These are phyloP conservation scores for Arabidopsis hybrid DNA, from an alignment of 441 rosid species.

Conservation along the genomic window DNA sequence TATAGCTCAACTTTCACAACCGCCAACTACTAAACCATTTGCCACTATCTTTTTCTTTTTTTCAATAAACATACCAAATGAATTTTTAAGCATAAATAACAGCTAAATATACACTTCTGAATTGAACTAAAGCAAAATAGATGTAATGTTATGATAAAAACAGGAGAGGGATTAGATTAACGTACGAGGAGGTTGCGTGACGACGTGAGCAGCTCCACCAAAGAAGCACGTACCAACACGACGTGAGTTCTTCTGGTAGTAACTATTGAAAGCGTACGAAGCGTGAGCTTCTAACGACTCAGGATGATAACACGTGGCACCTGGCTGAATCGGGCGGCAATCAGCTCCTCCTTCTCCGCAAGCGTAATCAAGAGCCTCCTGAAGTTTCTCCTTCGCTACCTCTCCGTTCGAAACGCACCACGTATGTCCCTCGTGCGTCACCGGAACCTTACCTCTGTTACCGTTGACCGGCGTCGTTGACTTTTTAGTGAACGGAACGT, in stretches of 20 bases:
- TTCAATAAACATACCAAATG: too few species aligned
- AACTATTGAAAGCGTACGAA: slow-evolving; percentile 74
- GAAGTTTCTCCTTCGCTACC: slow-evolving; percentile 47
- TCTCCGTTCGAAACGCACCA: slow-evolving; percentile 72
- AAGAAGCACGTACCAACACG: slow-evolving; percentile 62
- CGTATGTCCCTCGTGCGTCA: slow-evolving; percentile 49
- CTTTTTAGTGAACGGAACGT: slow-evolving; percentile 44
- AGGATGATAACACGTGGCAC: slow-evolving; percentile 63
- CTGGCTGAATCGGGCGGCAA: slow-evolving; percentile 64
- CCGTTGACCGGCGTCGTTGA: slow-evolving; percentile 37
- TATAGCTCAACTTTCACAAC: too few species aligned
- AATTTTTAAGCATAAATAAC: too few species aligned
- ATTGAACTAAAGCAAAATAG: background rate
- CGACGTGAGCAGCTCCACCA: slow-evolving; percentile 63
- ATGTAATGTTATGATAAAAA: background rate
- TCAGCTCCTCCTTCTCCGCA: slow-evolving; percentile 76
- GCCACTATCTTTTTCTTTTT: too few species aligned
- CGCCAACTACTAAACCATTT: too few species aligned
- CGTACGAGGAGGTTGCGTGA: slow-evolving; percentile 78
- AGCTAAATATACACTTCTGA: background rate
- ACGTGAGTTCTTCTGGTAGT: slow-evolving; percentile 65
- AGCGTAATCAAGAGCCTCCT: slow-evolving; percentile 65
- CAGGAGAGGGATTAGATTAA: slow-evolving; percentile 26
- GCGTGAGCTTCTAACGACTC: slow-evolving; percentile 66
- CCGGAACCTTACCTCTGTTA: slow-evolving; percentile 44